Percentiles rank a stretch among this genome's conserved stretches.
Conservation (phyloP, 2,329 filamentous ascomycete species). For the Mollisiaceae sp. region DNA sequence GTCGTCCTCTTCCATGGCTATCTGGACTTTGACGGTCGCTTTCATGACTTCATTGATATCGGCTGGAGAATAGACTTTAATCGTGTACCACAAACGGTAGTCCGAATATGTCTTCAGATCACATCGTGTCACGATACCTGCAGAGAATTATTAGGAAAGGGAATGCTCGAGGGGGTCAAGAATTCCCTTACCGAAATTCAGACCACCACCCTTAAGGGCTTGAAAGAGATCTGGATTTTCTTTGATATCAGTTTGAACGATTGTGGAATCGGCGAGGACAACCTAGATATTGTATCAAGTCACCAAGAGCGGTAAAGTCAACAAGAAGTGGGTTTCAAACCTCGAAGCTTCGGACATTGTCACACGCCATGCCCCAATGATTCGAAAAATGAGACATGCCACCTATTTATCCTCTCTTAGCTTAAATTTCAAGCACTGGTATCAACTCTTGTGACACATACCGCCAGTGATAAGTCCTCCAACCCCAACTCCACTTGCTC, state of each 20-base stretch:
- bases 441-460: background rate
- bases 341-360: constrained; percentile 28
- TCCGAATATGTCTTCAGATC: constrained; percentile 46
- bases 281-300: constrained; percentile 23
- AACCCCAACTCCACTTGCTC: constrained; percentile 35
- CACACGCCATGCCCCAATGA: constrained; percentile 21
- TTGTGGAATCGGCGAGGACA: constrained; percentile 40
- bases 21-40: constrained; percentile 17
- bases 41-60: constrained; percentile 13
- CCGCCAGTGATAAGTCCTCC: constrained; percentile 32
- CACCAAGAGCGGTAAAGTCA: too few relatives aligned
- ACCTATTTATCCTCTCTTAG: constrained; percentile 15
- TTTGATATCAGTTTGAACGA: constrained; percentile 31
- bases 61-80: constrained; percentile 11
- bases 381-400: constrained; percentile 30
- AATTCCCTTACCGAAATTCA: constrained; percentile 6
- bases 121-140: constrained; percentile 46
- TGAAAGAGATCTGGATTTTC: constrained; percentile 40
- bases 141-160: background rate
- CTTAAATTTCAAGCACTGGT: background rate
- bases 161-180: background rate
- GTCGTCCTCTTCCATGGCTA: constrained; percentile 16
- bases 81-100: constrained; percentile 21
- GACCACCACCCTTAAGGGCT: constrained; percentile 45
- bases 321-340: constrained; percentile 2